phyloP scores from a whole-genome alignment of 2,329 filamentous ascomycete genomes.

The Aspergillus piperis region DNA sequence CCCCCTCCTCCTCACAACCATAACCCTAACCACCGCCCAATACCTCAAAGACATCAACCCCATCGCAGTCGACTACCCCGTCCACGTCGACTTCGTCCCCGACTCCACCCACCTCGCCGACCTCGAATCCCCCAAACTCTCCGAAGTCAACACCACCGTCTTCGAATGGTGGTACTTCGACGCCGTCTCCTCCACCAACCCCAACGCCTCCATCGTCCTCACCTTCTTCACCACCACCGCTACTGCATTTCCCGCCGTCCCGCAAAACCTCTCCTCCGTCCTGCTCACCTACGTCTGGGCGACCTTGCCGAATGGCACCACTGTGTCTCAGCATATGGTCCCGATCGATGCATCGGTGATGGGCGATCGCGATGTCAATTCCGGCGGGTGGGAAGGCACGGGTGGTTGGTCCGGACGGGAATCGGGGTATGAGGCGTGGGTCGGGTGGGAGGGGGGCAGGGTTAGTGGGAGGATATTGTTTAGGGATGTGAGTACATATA shows the following conservation, averaged over 20 bases:
- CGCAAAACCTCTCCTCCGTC: constrained; percentile 15
- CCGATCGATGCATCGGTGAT: constrained; percentile 1
- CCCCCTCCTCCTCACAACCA: not conserved
- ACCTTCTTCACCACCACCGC: constrained; percentile 35
- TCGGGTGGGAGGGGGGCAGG: constrained; percentile 8
- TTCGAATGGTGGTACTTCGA: constrained; percentile 49
- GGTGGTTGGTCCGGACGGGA: constrained; percentile 1
- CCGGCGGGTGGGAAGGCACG: constrained; percentile 1
- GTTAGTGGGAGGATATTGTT: constrained; percentile 13
- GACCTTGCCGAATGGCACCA: constrained; percentile 26
- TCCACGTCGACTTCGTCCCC: constrained; percentile 8
- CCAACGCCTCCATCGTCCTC: constrained; percentile 31
- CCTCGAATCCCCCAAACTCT: constrained; percentile 31
- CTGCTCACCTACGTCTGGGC: constrained; percentile 31
- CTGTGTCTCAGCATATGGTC: not conserved
- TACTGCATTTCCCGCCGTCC: constrained; percentile 41
- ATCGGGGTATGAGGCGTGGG: constrained; percentile 10
- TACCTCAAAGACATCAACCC: constrained; percentile 12
- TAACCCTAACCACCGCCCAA: constrained; percentile 5
- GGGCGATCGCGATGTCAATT: not conserved
- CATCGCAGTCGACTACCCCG: not conserved
- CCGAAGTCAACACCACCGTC: constrained; percentile 29
- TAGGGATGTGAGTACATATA: constrained; percentile 5
- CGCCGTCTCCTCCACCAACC: constrained; percentile 31
- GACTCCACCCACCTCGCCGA: constrained; percentile 7